These are phyloP conservation scores for Spiromastix sp. DNA, from an alignment of 2,329 filamentous ascomycete species.

Conservation along the genomic window DNA sequence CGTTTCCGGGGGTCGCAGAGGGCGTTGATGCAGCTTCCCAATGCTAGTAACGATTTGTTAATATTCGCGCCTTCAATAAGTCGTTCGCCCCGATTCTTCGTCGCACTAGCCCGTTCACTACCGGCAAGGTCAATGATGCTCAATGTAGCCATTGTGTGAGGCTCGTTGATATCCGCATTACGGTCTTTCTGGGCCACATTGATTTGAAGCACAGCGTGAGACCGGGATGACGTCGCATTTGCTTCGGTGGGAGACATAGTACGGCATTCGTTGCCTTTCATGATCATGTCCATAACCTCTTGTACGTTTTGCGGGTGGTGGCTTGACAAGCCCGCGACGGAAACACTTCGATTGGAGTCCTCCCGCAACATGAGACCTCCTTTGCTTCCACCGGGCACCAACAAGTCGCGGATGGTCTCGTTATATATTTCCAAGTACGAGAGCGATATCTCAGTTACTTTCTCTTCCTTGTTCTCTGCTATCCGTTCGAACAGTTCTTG, in stretches of 20 bases:
- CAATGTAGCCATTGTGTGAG: constrained; percentile 94
- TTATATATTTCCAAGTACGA: constrained; percentile 99
- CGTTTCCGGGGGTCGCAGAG: constrained; percentile 85
- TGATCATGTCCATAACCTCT: constrained; percentile 99
- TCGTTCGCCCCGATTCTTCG: constrained; percentile 88
- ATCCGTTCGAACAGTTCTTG: constrained; percentile 98
- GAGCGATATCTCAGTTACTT: constrained; percentile 78
- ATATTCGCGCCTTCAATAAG: constrained; percentile 94
- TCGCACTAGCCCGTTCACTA: constrained; percentile 90
- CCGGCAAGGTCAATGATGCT: constrained; percentile 97
- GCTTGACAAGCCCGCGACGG: constrained; percentile 80
- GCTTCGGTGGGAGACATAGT: constrained; percentile 96
- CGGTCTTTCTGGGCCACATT: constrained; percentile 91
- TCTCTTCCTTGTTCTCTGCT: constrained; percentile 72
- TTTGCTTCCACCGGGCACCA: constrained; percentile 77
- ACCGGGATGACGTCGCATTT: constrained; percentile 94
- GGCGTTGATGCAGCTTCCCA: constrained; percentile 97
- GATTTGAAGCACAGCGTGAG: constrained; percentile 93
- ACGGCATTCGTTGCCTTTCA: constrained; percentile 83
- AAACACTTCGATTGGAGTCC: constrained; percentile 86
- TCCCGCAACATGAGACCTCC: constrained; percentile 83
- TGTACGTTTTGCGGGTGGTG: constrained; percentile 84
- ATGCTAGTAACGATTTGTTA: constrained; percentile 91
- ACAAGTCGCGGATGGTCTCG: constrained; percentile 89
- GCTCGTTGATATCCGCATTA: constrained; percentile 84